These are phyloP conservation scores for Pyrus betulifolia DNA, from an alignment of 306 rosid species.

Conservation along the genomic window DNA sequence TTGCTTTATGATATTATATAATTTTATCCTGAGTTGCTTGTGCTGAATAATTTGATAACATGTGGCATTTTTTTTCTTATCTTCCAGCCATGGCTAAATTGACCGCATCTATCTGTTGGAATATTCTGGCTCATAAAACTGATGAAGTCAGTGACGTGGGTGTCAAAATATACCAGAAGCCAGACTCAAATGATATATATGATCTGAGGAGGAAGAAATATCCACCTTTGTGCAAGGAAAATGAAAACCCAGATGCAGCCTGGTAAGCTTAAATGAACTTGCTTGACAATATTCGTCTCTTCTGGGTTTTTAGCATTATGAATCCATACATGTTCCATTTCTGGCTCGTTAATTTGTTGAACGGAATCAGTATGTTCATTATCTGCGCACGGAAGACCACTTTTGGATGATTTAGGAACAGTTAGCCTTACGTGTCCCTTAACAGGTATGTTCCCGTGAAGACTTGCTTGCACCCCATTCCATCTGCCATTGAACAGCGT, in stretches of 20 bases:
- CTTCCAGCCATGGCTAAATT: slow-evolving; percentile 63
- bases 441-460: slow-evolving; percentile 64
- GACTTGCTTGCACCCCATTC: slow-evolving; percentile 78
- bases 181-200: slow-evolving; percentile 76
- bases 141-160: slow-evolving; percentile 82
- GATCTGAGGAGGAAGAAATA: slow-evolving; percentile 70
- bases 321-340: neutral
- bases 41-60: neutral
- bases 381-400: neutral
- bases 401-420: neutral
- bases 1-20: neutral
- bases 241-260: slow-evolving; percentile 87
- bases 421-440: neutral
- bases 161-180: slow-evolving; percentile 86
- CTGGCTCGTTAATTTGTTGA: neutral
- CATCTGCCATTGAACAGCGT: slow-evolving; percentile 74
- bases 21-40: neutral
- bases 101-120: slow-evolving; percentile 86
- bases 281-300: slow-evolving; percentile 10
- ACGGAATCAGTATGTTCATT: neutral
- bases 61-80: slow-evolving; percentile 11
- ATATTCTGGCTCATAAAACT: slow-evolving; percentile 87
- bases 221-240: slow-evolving; percentile 84
- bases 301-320: neutral
- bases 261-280: slow-evolving; percentile 48